Evolutionary conservation across 345 rosid genomes (phyloP).

Genomic region (Populus pruinosa): DNA sequence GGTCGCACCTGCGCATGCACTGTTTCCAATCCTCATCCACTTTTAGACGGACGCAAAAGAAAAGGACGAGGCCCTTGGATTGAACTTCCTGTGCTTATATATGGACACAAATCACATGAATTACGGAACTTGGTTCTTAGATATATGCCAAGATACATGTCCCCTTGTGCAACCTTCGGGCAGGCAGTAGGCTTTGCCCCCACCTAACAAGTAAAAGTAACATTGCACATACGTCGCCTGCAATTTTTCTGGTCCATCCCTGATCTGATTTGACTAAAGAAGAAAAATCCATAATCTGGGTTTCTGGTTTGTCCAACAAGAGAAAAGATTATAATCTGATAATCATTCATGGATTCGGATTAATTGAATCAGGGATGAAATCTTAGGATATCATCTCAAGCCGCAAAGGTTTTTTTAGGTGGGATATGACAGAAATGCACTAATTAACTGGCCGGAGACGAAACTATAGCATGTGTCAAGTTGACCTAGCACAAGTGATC

Average conservation of each 20-base stretch:
- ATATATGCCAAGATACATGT: constrained; percentile 1
- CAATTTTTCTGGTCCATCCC: background rate
- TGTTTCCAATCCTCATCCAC: background rate
- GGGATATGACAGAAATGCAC: background rate
- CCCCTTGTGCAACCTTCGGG: too few species aligned
- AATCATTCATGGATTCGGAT: too few species aligned
- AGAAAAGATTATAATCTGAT: too few species aligned
- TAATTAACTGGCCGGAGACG: background rate
- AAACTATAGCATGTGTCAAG: background rate
- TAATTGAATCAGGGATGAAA: background rate
- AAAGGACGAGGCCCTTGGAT: constrained; percentile 7
- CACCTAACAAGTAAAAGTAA: background rate
- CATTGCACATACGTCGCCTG: background rate
- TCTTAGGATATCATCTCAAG: background rate
- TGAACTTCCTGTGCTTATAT: background rate
- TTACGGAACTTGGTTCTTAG: constrained; percentile 11
- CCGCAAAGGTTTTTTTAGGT: background rate
- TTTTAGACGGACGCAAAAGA: background rate
- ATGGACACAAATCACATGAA: constrained; percentile 24
- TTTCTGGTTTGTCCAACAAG: too few species aligned
- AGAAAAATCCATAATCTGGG: too few species aligned
- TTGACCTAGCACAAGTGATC: constrained; percentile 5
- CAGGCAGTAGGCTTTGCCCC: background rate
- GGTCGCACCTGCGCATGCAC: background rate
- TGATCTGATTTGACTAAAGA: too few species aligned